Percentiles rank a stretch among this genome's conserved stretches.
Evolutionary conservation across 2,329 filamentous ascomycete genomes (phyloP).

Genomic region (Fusarium torreyae): DNA sequence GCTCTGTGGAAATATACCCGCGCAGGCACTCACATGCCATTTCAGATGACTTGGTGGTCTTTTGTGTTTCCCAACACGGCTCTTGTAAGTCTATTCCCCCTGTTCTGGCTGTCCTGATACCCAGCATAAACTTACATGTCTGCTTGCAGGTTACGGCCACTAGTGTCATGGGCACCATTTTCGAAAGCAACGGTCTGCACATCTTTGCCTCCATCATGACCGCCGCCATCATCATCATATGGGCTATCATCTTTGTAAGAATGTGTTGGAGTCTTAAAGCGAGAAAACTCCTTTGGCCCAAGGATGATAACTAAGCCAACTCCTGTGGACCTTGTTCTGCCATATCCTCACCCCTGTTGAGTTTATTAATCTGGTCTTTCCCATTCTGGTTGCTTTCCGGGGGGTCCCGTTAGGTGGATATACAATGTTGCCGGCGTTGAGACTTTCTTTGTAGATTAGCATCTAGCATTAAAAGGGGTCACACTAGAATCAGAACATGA

Average conservation of each 20-base stretch:
- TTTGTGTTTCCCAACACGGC: slow-evolving; percentile 88
- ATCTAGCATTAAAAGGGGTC: neutral
- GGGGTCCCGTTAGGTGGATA: neutral
- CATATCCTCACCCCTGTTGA: neutral
- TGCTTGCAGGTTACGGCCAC: slow-evolving; percentile 74
- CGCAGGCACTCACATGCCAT: slow-evolving; percentile 73
- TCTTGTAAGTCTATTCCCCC: slow-evolving; percentile 57
- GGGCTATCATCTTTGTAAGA: slow-evolving; percentile 76
- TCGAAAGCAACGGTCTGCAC: slow-evolving; percentile 71
- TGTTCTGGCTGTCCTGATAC: neutral
- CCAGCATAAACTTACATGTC: slow-evolving; percentile 2
- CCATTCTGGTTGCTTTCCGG: too few species aligned
- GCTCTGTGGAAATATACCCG: slow-evolving; percentile 79
- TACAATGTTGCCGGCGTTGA: neutral
- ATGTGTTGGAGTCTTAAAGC: slow-evolving; percentile 79
- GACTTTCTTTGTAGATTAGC: neutral
- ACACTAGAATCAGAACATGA: neutral
- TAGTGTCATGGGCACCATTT: slow-evolving; percentile 76
- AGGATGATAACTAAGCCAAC: slow-evolving; percentile 60
- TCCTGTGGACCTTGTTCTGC: neutral
- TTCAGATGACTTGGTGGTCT: slow-evolving; percentile 89
- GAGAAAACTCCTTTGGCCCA: slow-evolving; percentile 83
- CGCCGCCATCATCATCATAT: slow-evolving; percentile 75
- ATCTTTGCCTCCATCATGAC: slow-evolving; percentile 79
- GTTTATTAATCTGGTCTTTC: neutral